Evolutionary conservation across 331 rosid genomes (phyloP).

Genomic region (Prunus yedoensis): DNA sequence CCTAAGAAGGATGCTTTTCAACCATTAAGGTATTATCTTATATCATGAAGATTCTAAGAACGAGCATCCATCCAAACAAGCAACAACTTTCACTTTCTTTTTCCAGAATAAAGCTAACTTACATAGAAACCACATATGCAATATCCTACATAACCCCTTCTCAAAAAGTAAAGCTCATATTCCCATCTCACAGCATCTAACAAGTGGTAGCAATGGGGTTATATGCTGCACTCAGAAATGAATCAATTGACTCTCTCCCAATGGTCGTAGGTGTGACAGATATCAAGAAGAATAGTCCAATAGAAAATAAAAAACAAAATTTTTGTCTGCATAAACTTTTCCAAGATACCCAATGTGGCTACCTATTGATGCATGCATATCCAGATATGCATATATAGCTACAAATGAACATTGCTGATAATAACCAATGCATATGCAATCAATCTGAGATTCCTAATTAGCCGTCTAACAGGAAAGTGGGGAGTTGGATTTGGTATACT

Average conservation of each 20-base stretch:
- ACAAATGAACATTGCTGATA: not conserved
- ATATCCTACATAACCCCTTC: slow-evolving; percentile 4
- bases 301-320: not conserved
- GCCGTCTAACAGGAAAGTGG: not conserved
- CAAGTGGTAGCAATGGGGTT: not conserved
- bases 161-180: not conserved
- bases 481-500: no score
- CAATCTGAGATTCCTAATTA: not conserved
- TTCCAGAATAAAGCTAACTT: slow-evolving; percentile 11
- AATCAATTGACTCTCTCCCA: not conserved
- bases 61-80: not conserved
- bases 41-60: not conserved
- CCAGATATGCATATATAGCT: not conserved
- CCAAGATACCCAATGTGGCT: not conserved
- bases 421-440: not conserved
- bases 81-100: not conserved
- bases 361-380: not conserved
- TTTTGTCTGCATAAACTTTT: not conserved
- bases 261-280: not conserved
- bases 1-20: slow-evolving; percentile 3
- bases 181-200: slow-evolving; percentile 9
- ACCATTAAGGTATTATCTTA: not conserved
- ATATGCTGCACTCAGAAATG: slow-evolving; percentile 10
- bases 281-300: not conserved
- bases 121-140: slow-evolving; percentile 1